Percentiles rank a stretch among this genome's conserved stretches.
Evolutionary conservation across 441 rosid species (phyloP).

Genomic region (Euphorbia schlechtendalii): DNA sequence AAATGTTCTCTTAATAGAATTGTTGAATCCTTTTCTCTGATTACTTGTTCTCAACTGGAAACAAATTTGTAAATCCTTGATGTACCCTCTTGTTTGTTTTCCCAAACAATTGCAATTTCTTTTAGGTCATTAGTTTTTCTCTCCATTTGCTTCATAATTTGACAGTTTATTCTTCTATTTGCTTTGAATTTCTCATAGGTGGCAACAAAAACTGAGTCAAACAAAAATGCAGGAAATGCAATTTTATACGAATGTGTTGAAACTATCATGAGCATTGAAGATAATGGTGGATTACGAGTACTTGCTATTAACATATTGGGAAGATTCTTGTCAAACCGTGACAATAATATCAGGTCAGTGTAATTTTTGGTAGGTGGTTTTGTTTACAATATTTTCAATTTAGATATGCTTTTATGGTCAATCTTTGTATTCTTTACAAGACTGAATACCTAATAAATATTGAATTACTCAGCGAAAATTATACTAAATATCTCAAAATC

Average conservation of each 20-base stretch:
- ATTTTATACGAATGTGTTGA: slow-evolving; percentile 96
- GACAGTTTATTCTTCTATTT: slow-evolving; percentile 15
- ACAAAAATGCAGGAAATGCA: slow-evolving; percentile 98
- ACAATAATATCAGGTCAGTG: slow-evolving; percentile 86
- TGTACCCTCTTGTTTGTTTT: neutral
- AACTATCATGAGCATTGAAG: slow-evolving; percentile 98
- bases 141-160: slow-evolving; percentile 12
- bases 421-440: neutral
- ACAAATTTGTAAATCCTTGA: no score
- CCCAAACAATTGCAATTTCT: slow-evolving; percentile 7
- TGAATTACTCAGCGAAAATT: slow-evolving; percentile 1
- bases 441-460: neutral
- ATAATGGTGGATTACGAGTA: slow-evolving; percentile 92
- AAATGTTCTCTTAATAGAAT: neutral
- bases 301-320: slow-evolving; percentile 98
- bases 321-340: slow-evolving; percentile 96
- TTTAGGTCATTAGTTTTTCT: neutral
- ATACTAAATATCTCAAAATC: neutral
- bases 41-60: neutral
- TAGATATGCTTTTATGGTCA: neutral
- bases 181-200: slow-evolving; percentile 48
- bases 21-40: neutral
- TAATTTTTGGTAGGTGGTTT: neutral
- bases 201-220: slow-evolving; percentile 97
- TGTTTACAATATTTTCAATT: neutral